Conservation (phyloP, 2,329 filamentous ascomycete genomes). For the Fusarium sarcochroum region DNA sequence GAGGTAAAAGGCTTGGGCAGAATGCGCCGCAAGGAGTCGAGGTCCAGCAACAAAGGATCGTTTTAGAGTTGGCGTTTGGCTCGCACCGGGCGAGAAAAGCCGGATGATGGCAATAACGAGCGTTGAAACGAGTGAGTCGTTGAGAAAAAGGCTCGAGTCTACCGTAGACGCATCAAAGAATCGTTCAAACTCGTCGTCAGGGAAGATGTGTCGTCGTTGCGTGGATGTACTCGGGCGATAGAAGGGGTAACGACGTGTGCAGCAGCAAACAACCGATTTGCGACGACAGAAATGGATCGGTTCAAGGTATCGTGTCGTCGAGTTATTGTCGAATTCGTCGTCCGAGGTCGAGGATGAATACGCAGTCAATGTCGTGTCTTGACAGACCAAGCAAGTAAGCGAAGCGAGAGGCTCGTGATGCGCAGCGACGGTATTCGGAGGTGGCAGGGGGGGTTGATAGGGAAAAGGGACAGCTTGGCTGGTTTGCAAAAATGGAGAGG, state of each 20-base stretch:
- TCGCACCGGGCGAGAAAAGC: constrained; percentile 47
- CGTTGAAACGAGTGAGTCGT: constrained; percentile 15
- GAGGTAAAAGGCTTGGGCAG: constrained; percentile 1
- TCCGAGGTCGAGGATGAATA: constrained; percentile 9
- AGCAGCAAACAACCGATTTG: constrained; percentile 22
- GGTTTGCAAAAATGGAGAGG: constrained; percentile 43
- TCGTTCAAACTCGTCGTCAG: constrained; percentile 4
- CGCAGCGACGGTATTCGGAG: constrained; percentile 36
- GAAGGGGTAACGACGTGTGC: constrained; percentile 16
- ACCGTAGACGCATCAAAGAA: constrained; percentile 45
- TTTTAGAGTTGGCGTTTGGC: constrained; percentile 33
- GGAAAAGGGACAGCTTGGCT: constrained; percentile 49
- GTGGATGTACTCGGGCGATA: constrained; percentile 21
- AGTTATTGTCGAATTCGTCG: constrained; percentile 28
- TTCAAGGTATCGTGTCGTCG: constrained; percentile 32
- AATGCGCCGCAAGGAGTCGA: constrained; percentile 26
- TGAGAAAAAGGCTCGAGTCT: constrained; percentile 11
- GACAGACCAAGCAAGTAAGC: constrained; percentile 30
- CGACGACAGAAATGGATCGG: constrained; percentile 33
- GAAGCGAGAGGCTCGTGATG: constrained; percentile 39
- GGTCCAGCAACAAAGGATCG: constrained; percentile 15
- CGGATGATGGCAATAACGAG: constrained; percentile 35
- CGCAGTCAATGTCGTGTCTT: constrained; percentile 25
- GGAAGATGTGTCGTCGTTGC: constrained; percentile 11
- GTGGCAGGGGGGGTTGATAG: constrained; percentile 31